Conservation (phyloP, 345 rosid species). For the Balakata baccata region DNA sequence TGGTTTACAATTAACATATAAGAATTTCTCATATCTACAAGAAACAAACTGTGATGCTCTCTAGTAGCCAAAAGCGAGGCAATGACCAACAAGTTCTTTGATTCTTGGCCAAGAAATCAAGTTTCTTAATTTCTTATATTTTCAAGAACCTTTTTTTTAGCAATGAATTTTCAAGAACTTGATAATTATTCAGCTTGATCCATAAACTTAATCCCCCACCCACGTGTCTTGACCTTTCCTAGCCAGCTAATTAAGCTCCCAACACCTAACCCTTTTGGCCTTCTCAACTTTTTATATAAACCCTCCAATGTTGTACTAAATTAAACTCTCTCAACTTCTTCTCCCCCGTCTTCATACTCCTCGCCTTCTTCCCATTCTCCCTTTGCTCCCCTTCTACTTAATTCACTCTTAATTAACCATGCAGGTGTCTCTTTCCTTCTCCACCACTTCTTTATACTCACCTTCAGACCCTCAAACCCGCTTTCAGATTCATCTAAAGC, state of each 20-base stretch:
- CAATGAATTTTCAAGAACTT: neutral
- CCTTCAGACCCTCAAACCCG: neutral
- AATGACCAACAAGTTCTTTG: no score
- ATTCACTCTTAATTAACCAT: slow-evolving; percentile 1
- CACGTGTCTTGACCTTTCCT: slow-evolving; percentile 11
- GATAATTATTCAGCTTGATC: neutral
- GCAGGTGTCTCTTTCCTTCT: slow-evolving; percentile 18
- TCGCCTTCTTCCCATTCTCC: neutral
- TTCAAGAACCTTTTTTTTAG: no score
- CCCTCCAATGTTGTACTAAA: neutral
- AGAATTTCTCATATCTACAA: no score
- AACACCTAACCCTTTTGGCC: neutral
- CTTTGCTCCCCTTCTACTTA: no score
- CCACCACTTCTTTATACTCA: neutral
- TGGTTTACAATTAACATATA: no score
- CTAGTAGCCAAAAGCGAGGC: no score
- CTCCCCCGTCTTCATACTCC: no score
- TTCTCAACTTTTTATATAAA: slow-evolving; percentile 17
- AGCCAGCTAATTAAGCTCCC: neutral
- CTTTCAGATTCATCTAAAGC: neutral
- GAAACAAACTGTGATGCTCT: no score
- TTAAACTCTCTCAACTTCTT: neutral
- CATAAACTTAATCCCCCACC: slow-evolving; percentile 10
- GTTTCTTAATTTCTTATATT: no score
- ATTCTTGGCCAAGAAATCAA: no score